Evolutionary conservation across 768 basidiomycete genomes (phyloP).

Genomic region (Dentipellis fragilis): DNA sequence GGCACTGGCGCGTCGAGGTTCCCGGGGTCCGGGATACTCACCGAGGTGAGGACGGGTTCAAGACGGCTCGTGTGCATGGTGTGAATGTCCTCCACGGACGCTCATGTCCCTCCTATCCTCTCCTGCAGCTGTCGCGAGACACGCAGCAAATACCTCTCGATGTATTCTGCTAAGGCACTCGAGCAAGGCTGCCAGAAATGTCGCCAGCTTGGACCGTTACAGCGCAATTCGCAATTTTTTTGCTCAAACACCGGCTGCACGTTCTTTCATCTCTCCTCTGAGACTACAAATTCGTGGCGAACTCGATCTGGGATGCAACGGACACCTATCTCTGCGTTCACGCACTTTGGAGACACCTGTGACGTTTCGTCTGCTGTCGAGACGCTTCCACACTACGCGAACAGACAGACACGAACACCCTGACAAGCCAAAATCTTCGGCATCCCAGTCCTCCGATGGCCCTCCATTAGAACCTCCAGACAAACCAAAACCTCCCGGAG

Average conservation of each 20-base stretch:
- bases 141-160: neutral
- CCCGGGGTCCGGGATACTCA: too few species aligned
- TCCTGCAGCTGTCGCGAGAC: too few species aligned
- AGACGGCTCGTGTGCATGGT: too few species aligned
- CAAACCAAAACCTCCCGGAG: neutral
- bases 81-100: too few species aligned
- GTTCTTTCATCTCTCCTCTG: neutral
- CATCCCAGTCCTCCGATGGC: neutral
- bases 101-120: too few species aligned
- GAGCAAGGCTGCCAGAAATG: neutral
- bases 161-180: neutral
- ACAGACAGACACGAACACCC: neutral
- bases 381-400: neutral
- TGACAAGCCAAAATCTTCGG: neutral
- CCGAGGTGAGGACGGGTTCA: too few species aligned
- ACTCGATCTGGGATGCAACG: neutral
- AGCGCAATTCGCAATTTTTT: conserved; percentile 17
- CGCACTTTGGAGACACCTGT: neutral
- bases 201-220: conserved; percentile 15
- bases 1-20: too few species aligned
- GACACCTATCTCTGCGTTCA: neutral
- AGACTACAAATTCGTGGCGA: neutral
- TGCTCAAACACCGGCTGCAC: neutral
- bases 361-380: neutral
- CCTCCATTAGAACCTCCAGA: neutral